A percentile compares a stretch with the other conserved stretches of the same genome.
Evolutionary conservation across 352 stramenopile genomes (phyloP).

Genomic region (Peronospora belbahrii): DNA sequence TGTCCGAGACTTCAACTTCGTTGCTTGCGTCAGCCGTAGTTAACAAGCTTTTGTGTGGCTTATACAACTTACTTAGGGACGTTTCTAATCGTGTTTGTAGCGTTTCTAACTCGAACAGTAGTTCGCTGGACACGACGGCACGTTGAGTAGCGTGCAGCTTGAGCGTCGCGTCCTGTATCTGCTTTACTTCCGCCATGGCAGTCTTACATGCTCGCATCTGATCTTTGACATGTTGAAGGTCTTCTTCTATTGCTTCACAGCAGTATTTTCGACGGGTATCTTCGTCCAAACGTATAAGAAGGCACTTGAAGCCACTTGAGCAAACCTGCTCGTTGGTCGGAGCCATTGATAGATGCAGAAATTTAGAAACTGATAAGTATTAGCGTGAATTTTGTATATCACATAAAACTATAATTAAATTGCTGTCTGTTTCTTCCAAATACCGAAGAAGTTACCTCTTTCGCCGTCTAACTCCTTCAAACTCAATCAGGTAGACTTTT

Average conservation of each 20-base stretch:
- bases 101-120: conserved; percentile 30
- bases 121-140: conserved; percentile 13
- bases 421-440: no score
- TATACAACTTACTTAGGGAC: conserved; percentile 7
- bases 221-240: conserved; percentile 13
- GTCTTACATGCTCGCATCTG: conserved; percentile 18
- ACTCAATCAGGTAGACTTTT: no score
- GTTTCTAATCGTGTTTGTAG: conserved; percentile 19
- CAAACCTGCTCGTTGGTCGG: conserved; percentile 9
- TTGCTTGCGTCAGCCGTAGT: no score
- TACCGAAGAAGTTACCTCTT: no score
- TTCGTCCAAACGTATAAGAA: conserved; percentile 30
- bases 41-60: conserved; percentile 3
- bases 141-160: conserved; percentile 19
- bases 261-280: conserved; percentile 32
- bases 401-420: no score
- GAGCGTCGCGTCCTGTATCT: conserved; percentile 32
- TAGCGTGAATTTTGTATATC: no score
- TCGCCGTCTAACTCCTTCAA: no score
- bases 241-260: conserved; percentile 20
- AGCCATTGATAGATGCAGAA: no score
- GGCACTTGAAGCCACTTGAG: conserved; percentile 29
- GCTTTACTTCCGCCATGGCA: conserved; percentile 21
- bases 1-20: not conserved
- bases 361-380: not conserved